These are phyloP conservation scores for Russula griseocarnosa DNA, from an alignment of 768 basidiomycete species.

Conservation along the genomic window DNA sequence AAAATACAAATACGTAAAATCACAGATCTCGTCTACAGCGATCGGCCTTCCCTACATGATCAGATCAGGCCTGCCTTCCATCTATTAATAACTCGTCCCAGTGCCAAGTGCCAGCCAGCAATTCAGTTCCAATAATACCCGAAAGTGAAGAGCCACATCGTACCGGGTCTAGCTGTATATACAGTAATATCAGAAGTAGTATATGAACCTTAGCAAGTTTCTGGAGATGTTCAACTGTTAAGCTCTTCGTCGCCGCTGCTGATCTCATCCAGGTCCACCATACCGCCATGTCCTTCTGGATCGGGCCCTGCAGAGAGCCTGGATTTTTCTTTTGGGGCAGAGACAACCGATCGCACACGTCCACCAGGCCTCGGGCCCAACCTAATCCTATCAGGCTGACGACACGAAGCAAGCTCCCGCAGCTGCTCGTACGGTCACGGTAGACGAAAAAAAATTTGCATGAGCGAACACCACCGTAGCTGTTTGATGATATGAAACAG, in stretches of 20 bases:
- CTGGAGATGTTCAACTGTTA: no score
- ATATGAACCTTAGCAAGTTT: no score
- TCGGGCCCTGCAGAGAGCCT: neutral
- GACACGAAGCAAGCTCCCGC: constrained; percentile 51
- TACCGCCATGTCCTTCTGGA: neutral
- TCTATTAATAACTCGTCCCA: neutral
- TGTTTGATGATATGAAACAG: neutral
- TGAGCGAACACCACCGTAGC: neutral
- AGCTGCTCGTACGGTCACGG: constrained; percentile 43
- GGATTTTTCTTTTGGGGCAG: constrained; percentile 32
- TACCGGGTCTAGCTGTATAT: no score
- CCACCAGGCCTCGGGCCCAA: constrained; percentile 64
- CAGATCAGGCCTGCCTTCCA: neutral
- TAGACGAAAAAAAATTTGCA: neutral
- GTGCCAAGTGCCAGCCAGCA: neutral
- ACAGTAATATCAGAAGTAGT: no score
- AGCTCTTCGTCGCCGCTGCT: constrained; percentile 19
- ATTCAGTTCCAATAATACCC: neutral
- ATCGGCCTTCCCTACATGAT: neutral
- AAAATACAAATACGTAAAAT: neutral
- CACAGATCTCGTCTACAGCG: neutral
- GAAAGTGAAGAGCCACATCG: neutral
- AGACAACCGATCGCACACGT: constrained; percentile 59
- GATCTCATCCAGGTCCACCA: constrained; percentile 34
- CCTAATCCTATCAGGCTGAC: constrained; percentile 47